Conservation (phyloP, 495 filamentous ascomycete species). For the Penicillium dipodomyicola region DNA sequence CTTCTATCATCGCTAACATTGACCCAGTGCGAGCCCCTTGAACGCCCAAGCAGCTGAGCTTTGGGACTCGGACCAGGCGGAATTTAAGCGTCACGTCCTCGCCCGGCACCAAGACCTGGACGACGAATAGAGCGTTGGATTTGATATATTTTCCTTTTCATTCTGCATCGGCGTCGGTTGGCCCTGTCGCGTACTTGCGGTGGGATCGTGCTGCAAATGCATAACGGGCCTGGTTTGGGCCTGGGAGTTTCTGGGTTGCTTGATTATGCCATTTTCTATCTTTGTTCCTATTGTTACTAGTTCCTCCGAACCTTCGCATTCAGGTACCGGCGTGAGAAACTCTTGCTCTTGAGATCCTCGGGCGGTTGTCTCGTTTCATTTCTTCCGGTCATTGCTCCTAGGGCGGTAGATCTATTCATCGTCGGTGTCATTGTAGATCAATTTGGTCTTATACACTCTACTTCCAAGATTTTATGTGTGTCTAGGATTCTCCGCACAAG, state of each 20-base stretch:
- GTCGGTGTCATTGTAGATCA: background rate
- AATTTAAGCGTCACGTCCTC: constrained; percentile 79
- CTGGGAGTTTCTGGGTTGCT: constrained; percentile 31
- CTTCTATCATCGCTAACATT: constrained; percentile 13
- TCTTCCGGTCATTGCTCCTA: background rate
- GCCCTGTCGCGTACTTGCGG: constrained; percentile 8
- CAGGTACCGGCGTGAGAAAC: constrained; percentile 15
- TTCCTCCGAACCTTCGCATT: constrained; percentile 9
- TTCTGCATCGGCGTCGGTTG: constrained; percentile 23
- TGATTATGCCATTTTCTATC: constrained; percentile 12
- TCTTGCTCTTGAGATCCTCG: background rate
- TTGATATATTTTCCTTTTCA: constrained; percentile 13
- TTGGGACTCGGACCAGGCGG: constrained; percentile 85
- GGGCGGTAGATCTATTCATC: background rate
- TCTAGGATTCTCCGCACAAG: background rate
- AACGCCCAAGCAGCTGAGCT: constrained; percentile 96
- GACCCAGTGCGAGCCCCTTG: constrained; percentile 76
- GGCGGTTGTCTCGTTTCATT: background rate
- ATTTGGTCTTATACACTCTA: background rate
- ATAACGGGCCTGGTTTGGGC: constrained; percentile 29
- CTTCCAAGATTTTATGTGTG: background rate
- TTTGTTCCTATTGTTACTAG: constrained; percentile 14
- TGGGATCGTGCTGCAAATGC: constrained; percentile 24
- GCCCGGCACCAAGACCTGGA: constrained; percentile 61
- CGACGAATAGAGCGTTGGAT: constrained; percentile 41